Base-by-base conservation (phyloP, 1,139 yeast genomes). In the Yamadazyma pseudoaaseri region DNA sequence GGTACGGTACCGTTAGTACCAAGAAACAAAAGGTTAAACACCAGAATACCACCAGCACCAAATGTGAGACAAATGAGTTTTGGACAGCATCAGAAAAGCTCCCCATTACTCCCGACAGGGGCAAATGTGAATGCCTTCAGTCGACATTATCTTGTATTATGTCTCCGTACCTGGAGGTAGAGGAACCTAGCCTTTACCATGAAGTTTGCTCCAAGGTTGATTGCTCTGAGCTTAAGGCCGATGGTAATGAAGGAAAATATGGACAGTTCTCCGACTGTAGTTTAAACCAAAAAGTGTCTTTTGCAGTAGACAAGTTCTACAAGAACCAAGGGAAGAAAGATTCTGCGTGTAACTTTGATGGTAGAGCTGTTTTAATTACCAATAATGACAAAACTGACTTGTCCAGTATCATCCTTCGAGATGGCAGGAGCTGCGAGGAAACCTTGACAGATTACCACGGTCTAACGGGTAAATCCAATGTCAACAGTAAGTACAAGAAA, bases 181-280 rank as follows among this genome's bases (percentile, higher is more conserved):
- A 54, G 24, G 65, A 66, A 27, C 49, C 56, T 17, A 45, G 54
- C 3, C 48, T 71, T 6, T 65, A 77, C 41, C 58, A 62, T 9
- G 66, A 71, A 34, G 56, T 79, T 2, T 81, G 87, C 46, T 55
- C 65, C 10, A 48, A 60, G 22, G 61, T 70, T 6, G 73, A 76
- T 40, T 82, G 90, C 50, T 53, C 61, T 11, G 75, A 71, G 6
- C 69, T 81, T 23, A 49, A 38, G 12, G 65, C 69, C 4, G 66
- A 77, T 52, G 81, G 82, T 1, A 44, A 49, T 7, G 39, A 41
- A 2, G 86, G 86, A 0, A 38, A 37, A 2, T 81, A 79, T 49
- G 89, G 89, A 1, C 52, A 54, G n/a, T 76, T 62, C 50, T 70
- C 86, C 1, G 76, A 69, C 39, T 82, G 89, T 48, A 51, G 72